Base-by-base conservation (phyloP, 257 asterid genomes). In the Petunia axillaris region DNA sequence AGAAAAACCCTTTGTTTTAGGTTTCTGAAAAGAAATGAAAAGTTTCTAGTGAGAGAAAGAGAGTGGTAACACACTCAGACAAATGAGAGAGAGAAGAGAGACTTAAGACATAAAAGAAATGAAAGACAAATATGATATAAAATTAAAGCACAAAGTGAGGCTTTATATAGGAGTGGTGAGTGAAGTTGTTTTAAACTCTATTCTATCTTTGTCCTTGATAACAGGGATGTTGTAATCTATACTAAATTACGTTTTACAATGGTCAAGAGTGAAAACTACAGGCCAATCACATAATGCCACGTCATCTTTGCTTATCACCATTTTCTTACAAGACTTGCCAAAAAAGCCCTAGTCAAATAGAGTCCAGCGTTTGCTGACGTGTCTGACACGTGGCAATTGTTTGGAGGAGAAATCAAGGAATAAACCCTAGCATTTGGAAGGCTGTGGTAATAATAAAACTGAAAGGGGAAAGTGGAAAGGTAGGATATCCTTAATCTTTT, bases 271-370 rank as follows among this genome's bases (percentile, higher is more conserved):
- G 48, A 37, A 9, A 25, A 2, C 0, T 13, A 35, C 6, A 0
- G 5, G 1, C 85, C 82, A 82, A 82, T 78, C 6, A 37, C 0
- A 4, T 2, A 0, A 0, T 2, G 82, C 52, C 85, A 78, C 43
- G 71, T 15, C 54, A 59, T 71, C 15, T 3, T 7, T 1, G 70
- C 55, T 81, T 54, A 82, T 65, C 78, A 54, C 55, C 84, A 15
- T 54, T 50, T 62, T 64, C 84, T 55, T 1, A 59, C 25, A 25
- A 25, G 25, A 25, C 75, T 1, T 76, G 13, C 43, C 4, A 37
- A 46, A 76, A 82, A 76, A 82, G 70, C 80, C 85, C 80, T 83
- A 71, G 77, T 83, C 79, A 83, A 71, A 44, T 38, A 1, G 39
- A 8, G 64, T 14, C 2, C 1, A 59, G 6, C 6, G 4, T 52